A percentile compares a stretch with the other conserved stretches of the same genome.
Conservation (phyloP, 805 yeast genomes). For the Lachancea nothofagi region DNA sequence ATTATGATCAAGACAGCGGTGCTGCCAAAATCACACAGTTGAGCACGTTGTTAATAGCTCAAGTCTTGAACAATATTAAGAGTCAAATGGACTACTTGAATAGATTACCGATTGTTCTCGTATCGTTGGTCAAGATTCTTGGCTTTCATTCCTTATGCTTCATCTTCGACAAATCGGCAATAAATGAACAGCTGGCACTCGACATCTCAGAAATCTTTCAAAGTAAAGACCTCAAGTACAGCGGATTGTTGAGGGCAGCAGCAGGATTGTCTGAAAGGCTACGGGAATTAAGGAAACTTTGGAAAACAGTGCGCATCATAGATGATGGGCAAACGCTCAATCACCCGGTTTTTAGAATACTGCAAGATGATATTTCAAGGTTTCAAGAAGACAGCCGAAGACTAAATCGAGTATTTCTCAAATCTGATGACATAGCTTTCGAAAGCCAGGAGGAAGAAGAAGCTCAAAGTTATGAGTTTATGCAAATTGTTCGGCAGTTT, state of each 20-base stretch:
- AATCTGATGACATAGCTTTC: neutral
- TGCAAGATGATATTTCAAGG: slow-evolving; percentile 24
- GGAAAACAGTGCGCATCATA: slow-evolving; percentile 22
- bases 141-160: slow-evolving; percentile 25
- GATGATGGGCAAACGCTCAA: slow-evolving; percentile 15
- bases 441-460: neutral
- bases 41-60: slow-evolving; percentile 18
- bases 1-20: slow-evolving; percentile 19
- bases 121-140: slow-evolving; percentile 17
- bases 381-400: slow-evolving; percentile 10
- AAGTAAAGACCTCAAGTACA: slow-evolving; percentile 15
- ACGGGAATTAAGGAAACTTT: slow-evolving; percentile 16
- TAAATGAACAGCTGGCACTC: slow-evolving; percentile 17
- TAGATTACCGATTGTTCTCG: slow-evolving; percentile 24
- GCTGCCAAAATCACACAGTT: slow-evolving; percentile 17
- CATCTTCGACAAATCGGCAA: slow-evolving; percentile 18
- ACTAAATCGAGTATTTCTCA: slow-evolving; percentile 10
- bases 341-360: slow-evolving; percentile 27
- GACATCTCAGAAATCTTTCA: slow-evolving; percentile 21
- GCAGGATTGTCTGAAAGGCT: slow-evolving; percentile 17
- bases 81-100: slow-evolving; percentile 15
- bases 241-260: slow-evolving; percentile 14
- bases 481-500: slow-evolving; percentile 5
- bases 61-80: slow-evolving; percentile 19
- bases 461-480: slow-evolving; percentile 3